Evolutionary conservation across 768 basidiomycete genomes (phyloP).

Genomic region (Boletus sp.): DNA sequence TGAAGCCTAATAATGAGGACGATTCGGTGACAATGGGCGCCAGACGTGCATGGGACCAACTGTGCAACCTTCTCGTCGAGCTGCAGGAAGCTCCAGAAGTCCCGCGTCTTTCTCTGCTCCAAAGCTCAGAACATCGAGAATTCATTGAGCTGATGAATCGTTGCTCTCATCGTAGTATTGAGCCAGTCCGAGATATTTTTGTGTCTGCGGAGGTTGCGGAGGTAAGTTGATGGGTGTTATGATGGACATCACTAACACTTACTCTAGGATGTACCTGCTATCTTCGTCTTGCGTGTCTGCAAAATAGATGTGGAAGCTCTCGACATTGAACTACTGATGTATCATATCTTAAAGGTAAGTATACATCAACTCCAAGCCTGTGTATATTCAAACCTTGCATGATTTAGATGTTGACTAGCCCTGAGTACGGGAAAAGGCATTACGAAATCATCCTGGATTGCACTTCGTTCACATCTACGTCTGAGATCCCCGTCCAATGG

Average conservation of each 20-base stretch:
- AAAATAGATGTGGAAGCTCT: slow-evolving; percentile 77
- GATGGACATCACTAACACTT: background rate
- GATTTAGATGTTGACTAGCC: slow-evolving; percentile 51
- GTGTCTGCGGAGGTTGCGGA: slow-evolving; percentile 47
- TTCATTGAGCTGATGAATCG: slow-evolving; percentile 68
- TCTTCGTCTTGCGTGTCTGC: slow-evolving; percentile 65
- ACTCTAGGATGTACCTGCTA: slow-evolving; percentile 40
- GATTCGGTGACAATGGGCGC: slow-evolving; percentile 56
- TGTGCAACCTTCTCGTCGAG: slow-evolving; percentile 79
- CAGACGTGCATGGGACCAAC: slow-evolving; percentile 80
- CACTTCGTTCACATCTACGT: slow-evolving; percentile 70
- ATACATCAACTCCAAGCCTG: background rate
- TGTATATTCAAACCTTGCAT: background rate
- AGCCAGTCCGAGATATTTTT: slow-evolving; percentile 67
- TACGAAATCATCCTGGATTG: slow-evolving; percentile 83
- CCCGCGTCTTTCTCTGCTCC: slow-evolving; percentile 53
- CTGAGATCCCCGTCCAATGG: slow-evolving; percentile 82
- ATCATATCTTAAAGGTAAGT: slow-evolving; percentile 71
- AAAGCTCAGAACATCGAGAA: slow-evolving; percentile 55
- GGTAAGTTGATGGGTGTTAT: slow-evolving; percentile 34
- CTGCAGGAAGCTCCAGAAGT: slow-evolving; percentile 67
- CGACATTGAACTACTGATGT: slow-evolving; percentile 76
- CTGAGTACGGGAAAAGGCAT: slow-evolving; percentile 43
- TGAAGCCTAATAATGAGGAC: slow-evolving; percentile 56
- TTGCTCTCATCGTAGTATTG: slow-evolving; percentile 56